A percentile compares a stretch with the other conserved stretches of the same genome.
Conservation (phyloP, 257 asterid species). For the Avicennia marina region DNA sequence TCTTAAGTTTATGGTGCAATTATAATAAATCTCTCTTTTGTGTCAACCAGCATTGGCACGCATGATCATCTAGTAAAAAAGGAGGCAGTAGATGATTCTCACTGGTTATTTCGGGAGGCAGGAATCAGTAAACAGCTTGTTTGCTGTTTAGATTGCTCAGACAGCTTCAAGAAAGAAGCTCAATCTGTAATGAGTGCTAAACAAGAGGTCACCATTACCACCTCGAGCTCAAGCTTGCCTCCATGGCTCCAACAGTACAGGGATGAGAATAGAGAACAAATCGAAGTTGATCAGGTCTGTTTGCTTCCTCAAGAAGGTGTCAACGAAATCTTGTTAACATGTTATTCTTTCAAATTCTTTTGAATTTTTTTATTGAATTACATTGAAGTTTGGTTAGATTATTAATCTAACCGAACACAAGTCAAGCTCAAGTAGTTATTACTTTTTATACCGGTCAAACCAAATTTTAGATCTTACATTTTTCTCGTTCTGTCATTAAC, state of each 20-base stretch:
- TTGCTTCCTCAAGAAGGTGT: no score
- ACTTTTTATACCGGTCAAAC: no score
- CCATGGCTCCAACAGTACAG: slow-evolving; percentile 81
- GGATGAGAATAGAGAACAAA: slow-evolving; percentile 40
- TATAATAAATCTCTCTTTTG: background rate
- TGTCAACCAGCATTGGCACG: slow-evolving; percentile 33
- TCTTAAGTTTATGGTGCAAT: background rate
- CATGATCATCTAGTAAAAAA: slow-evolving; percentile 38
- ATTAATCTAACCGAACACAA: no score
- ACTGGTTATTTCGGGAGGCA: slow-evolving; percentile 30
- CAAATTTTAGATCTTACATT: no score
- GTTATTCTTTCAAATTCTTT: no score
- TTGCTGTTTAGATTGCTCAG: slow-evolving; percentile 74
- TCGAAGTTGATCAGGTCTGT: slow-evolving; percentile 37
- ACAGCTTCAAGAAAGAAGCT: slow-evolving; percentile 68
- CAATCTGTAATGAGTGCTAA: slow-evolving; percentile 27
- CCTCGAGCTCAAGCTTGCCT: slow-evolving; percentile 61
- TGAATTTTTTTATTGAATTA: no score
- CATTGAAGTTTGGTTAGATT: no score
- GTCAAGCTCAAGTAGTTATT: no score
- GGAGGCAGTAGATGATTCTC: slow-evolving; percentile 38
- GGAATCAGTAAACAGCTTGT: slow-evolving; percentile 56
- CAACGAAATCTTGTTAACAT: no score
- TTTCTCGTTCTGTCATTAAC: background rate
- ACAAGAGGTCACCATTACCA: slow-evolving; percentile 20